Evolutionary conservation across 2,329 filamentous ascomycete genomes (phyloP).

Genomic region (Periconia macrospinosa): DNA sequence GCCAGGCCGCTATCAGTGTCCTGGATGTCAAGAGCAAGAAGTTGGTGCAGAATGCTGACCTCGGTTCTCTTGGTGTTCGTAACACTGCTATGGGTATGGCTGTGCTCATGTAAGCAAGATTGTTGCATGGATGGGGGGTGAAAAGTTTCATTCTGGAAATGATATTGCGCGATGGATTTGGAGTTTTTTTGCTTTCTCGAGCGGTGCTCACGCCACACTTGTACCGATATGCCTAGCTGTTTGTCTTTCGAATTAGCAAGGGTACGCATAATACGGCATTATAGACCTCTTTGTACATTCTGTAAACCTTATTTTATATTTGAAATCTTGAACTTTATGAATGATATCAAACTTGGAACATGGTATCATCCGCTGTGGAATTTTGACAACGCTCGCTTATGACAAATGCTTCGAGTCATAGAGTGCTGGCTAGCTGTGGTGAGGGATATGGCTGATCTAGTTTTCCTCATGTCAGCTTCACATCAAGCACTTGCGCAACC

Average conservation of each 20-base stretch:
- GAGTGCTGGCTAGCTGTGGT: too few relatives aligned
- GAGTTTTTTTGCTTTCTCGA: neutral
- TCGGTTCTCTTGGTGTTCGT: constrained; percentile 25
- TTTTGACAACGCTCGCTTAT: too few relatives aligned
- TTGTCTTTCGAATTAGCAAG: neutral
- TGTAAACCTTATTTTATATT: too few relatives aligned
- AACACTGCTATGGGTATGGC: constrained; percentile 43
- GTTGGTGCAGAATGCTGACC: constrained; percentile 43
- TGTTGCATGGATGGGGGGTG: too few relatives aligned
- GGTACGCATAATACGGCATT: neutral
- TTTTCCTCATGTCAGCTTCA: too few relatives aligned
- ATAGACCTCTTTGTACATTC: neutral
- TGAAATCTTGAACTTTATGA: neutral
- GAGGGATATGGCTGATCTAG: too few relatives aligned
- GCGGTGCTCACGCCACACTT: neutral
- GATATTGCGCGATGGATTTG: neutral
- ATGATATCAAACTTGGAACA: neutral
- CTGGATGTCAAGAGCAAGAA: constrained; percentile 38
- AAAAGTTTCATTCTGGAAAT: too few relatives aligned
- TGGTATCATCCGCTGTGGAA: too few relatives aligned
- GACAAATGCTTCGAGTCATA: too few relatives aligned
- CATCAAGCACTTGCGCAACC: too few relatives aligned
- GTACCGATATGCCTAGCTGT: neutral
- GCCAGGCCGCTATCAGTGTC: constrained; percentile 40
- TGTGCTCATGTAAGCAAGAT: constrained; percentile 2